Conservation (phyloP, 2,329 filamentous ascomycete genomes). For the Blumeria graminis region DNA sequence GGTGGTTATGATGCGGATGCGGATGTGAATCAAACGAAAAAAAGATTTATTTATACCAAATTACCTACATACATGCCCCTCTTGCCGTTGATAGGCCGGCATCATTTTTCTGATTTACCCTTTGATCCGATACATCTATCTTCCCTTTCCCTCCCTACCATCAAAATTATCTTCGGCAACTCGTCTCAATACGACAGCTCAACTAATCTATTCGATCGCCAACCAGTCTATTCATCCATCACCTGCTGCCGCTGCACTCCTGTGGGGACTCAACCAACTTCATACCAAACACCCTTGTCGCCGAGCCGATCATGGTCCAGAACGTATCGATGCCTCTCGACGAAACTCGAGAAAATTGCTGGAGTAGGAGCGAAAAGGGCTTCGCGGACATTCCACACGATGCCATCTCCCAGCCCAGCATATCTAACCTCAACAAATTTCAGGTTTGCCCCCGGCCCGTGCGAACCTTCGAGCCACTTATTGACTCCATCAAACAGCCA, state of each 20-base stretch:
- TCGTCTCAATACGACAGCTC: constrained; percentile 15
- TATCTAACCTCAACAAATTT: not conserved
- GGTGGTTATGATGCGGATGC: not conserved
- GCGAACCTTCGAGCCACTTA: not conserved
- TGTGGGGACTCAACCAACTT: not conserved
- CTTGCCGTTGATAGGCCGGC: not conserved
- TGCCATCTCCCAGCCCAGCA: not conserved
- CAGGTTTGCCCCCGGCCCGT: not conserved
- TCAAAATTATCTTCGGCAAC: constrained; percentile 5
- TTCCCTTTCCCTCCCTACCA: constrained; percentile 6
- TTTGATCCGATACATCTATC: constrained; percentile 10
- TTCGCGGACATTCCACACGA: constrained; percentile 8
- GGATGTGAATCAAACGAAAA: not conserved
- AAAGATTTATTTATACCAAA: not conserved
- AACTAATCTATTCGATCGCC: constrained; percentile 11
- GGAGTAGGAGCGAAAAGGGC: constrained; percentile 7
- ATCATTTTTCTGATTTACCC: not conserved
- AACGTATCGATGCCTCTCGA: constrained; percentile 5
- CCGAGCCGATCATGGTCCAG: constrained; percentile 1
- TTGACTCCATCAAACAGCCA: not conserved
- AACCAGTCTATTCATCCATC: constrained; percentile 1
- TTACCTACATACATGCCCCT: not conserved
- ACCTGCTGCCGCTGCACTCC: not conserved
- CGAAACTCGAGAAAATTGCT: constrained; percentile 4
- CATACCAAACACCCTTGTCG: not conserved